Conservation (phyloP, 2,329 filamentous ascomycete genomes). For the Sarocladium strictum region DNA sequence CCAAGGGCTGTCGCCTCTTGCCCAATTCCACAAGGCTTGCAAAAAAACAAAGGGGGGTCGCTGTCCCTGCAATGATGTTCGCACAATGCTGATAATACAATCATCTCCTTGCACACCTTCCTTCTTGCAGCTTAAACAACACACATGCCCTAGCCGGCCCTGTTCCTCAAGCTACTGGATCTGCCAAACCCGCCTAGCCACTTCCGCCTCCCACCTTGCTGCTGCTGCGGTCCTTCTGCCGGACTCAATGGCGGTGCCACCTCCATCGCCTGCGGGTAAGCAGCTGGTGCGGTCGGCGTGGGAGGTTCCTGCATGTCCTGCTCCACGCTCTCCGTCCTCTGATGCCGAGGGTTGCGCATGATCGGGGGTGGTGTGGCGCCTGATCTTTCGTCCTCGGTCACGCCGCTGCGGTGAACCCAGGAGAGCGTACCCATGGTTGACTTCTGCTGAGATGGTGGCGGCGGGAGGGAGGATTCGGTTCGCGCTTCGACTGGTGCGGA, state of each 20-base stretch:
- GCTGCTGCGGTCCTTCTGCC: slow-evolving; percentile 6
- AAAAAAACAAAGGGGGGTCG: too few relatives aligned
- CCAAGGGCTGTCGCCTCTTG: neutral
- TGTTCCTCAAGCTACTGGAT: slow-evolving; percentile 18
- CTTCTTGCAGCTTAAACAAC: slow-evolving; percentile 6
- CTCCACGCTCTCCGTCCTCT: slow-evolving; percentile 12
- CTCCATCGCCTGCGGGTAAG: neutral
- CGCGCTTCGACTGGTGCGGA: neutral
- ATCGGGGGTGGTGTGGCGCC: slow-evolving; percentile 54
- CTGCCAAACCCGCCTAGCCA: slow-evolving; percentile 29
- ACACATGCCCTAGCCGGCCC: slow-evolving; percentile 9
- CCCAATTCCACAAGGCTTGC: too few relatives aligned
- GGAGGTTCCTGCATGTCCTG: neutral
- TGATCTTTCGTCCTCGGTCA: slow-evolving; percentile 34
- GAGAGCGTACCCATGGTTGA: slow-evolving; percentile 32
- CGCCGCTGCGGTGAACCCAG: slow-evolving; percentile 29
- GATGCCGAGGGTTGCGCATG: slow-evolving; percentile 35
- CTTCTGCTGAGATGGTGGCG: slow-evolving; percentile 13
- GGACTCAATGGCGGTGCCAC: neutral
- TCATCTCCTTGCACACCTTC: neutral
- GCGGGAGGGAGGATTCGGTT: slow-evolving; percentile 12
- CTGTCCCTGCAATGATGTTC: neutral
- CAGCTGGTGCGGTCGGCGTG: neutral
- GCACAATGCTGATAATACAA: slow-evolving; percentile 4
- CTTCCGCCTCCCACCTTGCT: slow-evolving; percentile 22